Base-by-base conservation (phyloP, 192 early-diverging fungal species). In the Linnemannia hyalina region DNA sequence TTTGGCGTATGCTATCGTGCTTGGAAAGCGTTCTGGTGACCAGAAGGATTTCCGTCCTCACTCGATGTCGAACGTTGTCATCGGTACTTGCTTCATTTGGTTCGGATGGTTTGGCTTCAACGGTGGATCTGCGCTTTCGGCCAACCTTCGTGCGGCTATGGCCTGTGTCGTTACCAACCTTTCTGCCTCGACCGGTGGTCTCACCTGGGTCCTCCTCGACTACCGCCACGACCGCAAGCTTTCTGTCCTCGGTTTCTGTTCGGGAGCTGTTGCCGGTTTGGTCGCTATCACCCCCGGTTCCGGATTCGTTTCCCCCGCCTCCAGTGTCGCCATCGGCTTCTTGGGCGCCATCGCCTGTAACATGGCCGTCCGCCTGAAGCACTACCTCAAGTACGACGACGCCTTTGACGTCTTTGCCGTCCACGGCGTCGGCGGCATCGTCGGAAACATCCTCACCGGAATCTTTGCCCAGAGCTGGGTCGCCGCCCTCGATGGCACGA, bases 81-180 rank as follows among this genome's bases (percentile, higher is more conserved):
- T 99, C 55, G 98, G 97, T 32, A 95, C 95, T 36, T 92, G 93
- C 49, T 91, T 99, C 63, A 91, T 99, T 69, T 98, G 97, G 97
- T 97, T 97, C 73, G 97, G 98, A 68, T 99, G 98, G 98, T 96
- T 96, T 72, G 97, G 97, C 0, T 99, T 99, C 92, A 98, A 99
- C 89, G 97, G 94, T 71, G 98, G 97, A 55, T 95, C 95, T 46
- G 95, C 94, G 18, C 88, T 95, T 42, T 91, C 92, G 4, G 94
- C 95, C 41, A 97, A 96, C 75, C 80, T 95, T 41, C 95, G 98
- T 73, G 96, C 97, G 52, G 96, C 92, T 42, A 95, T 96, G 94
- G 97, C 97, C 32, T 93, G 91, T 47, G 84, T 95, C 32, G 95
- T 95, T 65, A 98, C 97, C 26, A 97, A 98, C 87, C 79, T 99